Conservation (phyloP, 2,329 filamentous ascomycete genomes). For the Sporothrix variecibatus region DNA sequence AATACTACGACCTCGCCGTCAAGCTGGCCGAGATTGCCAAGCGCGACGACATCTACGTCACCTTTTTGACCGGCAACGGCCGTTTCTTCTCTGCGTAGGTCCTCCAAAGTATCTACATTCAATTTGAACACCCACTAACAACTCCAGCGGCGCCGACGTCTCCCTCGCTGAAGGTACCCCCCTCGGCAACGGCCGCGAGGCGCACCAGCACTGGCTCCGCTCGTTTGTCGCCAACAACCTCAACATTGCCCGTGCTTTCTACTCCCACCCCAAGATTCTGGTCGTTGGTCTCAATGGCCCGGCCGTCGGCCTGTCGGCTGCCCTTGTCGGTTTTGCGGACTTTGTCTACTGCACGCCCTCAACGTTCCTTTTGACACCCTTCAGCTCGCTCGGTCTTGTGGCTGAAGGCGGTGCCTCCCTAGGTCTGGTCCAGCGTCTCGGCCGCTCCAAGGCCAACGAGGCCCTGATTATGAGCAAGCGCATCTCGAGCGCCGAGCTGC, state of each 20-base stretch:
- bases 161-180: constrained; percentile 52
- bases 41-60: constrained; percentile 80
- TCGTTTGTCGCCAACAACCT: constrained; percentile 83
- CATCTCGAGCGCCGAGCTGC: constrained; percentile 71
- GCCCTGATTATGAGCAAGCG: constrained; percentile 87
- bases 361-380: constrained; percentile 86
- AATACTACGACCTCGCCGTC: constrained; percentile 77
- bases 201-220: constrained; percentile 61
- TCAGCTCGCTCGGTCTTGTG: constrained; percentile 85
- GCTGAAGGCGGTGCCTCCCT: constrained; percentile 81
- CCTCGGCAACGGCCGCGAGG: constrained; percentile 37
- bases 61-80: constrained; percentile 82
- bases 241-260: constrained; percentile 86
- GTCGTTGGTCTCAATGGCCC: constrained; percentile 90
- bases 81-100: constrained; percentile 83
- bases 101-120: background rate
- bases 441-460: constrained; percentile 82
- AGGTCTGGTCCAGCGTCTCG: constrained; percentile 78
- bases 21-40: constrained; percentile 75
- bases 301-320: constrained; percentile 83
- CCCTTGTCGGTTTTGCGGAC: constrained; percentile 79
- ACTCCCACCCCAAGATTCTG: constrained; percentile 91
- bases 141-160: constrained; percentile 74
- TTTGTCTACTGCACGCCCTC: constrained; percentile 87
- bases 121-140: constrained; percentile 5